Conservation (phyloP, 2,329 filamentous ascomycete species). For the Huntiella savannae region DNA sequence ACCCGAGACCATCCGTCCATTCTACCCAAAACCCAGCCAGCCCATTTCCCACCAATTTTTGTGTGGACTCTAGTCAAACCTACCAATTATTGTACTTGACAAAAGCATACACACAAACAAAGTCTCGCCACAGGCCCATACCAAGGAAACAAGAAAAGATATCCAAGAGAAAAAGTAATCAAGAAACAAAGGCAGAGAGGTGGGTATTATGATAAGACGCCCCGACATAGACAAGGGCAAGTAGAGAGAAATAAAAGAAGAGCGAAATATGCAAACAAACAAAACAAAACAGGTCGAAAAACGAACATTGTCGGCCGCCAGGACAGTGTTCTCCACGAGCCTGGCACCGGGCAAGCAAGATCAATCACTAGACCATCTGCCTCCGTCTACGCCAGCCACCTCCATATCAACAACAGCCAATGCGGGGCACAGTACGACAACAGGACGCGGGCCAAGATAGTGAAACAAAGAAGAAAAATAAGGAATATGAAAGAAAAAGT, state of each 20-base stretch:
- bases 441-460: neutral
- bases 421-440: neutral
- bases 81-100: neutral
- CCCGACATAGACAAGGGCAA: conserved; percentile 2
- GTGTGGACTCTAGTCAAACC: neutral
- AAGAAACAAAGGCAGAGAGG: conserved; percentile 4
- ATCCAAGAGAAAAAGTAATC: conserved; percentile 1
- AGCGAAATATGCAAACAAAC: conserved; percentile 3
- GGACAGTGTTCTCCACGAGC: no score
- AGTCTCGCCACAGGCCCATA: neutral
- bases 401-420: conserved; percentile 1
- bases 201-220: conserved; percentile 6
- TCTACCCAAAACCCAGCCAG: neutral
- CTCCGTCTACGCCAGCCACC: neutral
- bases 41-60: neutral
- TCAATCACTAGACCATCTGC: no score
- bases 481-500: conserved; percentile 2
- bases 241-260: conserved; percentile 6
- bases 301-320: neutral
- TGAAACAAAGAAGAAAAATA: conserved; percentile 3
- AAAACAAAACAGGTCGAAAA: conserved; percentile 3
- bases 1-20: neutral
- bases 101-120: neutral
- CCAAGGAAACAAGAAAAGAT: neutral
- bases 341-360: no score